Percentiles rank a stretch among this genome's conserved stretches.
Conservation (phyloP, 2,329 filamentous ascomycete species). For the Nannizzia gypsea region DNA sequence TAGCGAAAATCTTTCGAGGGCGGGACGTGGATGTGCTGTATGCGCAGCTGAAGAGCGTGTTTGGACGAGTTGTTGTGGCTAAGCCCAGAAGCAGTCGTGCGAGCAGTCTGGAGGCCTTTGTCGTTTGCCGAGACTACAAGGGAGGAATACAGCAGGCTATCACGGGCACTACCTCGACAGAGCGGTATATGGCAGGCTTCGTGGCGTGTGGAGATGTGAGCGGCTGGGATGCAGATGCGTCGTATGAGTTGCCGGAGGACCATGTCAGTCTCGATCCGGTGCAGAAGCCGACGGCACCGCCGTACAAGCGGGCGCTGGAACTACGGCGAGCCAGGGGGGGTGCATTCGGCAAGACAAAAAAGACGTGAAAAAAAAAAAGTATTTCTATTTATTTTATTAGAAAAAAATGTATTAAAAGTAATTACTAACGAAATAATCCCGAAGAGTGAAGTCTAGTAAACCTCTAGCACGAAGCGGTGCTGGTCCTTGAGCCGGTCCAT, state of each 20-base stretch:
- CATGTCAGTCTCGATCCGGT: slow-evolving; percentile 81
- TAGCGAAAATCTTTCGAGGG: slow-evolving; percentile 93
- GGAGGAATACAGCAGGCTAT: background rate
- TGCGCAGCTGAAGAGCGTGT: slow-evolving; percentile 85
- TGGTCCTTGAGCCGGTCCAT: slow-evolving; percentile 97
- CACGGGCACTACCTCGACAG: background rate
- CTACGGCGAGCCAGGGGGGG: slow-evolving; percentile 64
- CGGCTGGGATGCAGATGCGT: slow-evolving; percentile 89
- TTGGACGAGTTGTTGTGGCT: slow-evolving; percentile 73
- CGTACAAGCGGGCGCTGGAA: slow-evolving; percentile 84
- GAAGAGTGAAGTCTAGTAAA: slow-evolving; percentile 46
- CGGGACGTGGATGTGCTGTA: slow-evolving; percentile 93
- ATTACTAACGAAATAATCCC: background rate
- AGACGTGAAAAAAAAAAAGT: slow-evolving; percentile 6
- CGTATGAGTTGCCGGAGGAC: slow-evolving; percentile 77
- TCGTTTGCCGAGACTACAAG: slow-evolving; percentile 88
- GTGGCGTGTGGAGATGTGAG: slow-evolving; percentile 94
- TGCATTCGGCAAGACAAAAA: slow-evolving; percentile 60
- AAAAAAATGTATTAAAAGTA: background rate
- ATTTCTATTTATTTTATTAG: too few relatives aligned
- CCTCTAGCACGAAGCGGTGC: slow-evolving; percentile 86
- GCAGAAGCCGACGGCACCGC: slow-evolving; percentile 89
- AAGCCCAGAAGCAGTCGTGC: slow-evolving; percentile 92
- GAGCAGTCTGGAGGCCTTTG: slow-evolving; percentile 91
- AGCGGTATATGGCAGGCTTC: slow-evolving; percentile 87